Conservation (phyloP, 495 filamentous ascomycete genomes). For the Annulohypoxylon nitens region DNA sequence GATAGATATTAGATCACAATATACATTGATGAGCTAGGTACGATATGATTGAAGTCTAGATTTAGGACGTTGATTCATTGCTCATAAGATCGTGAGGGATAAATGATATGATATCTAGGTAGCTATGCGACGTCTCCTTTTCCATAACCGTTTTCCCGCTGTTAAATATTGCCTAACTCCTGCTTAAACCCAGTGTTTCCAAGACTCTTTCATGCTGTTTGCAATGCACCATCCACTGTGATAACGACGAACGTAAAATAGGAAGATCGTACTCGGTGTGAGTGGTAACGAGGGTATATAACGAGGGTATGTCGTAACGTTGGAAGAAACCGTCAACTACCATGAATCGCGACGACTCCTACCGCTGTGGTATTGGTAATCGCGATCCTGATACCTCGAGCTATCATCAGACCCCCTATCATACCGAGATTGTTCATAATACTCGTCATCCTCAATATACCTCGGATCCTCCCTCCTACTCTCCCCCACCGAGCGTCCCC, state of each 20-base stretch:
- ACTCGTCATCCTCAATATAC: constrained; percentile 38
- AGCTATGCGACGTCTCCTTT: background rate
- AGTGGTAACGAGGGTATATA: constrained; percentile 10
- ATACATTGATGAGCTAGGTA: background rate
- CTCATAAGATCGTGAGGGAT: constrained; percentile 19
- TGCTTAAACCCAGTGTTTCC: background rate
- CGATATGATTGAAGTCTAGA: background rate
- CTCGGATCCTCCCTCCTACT: constrained; percentile 23
- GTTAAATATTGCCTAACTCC: constrained; percentile 12
- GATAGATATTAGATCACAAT: constrained; percentile 1
- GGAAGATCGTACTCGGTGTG: background rate
- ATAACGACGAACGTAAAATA: constrained; percentile 13
- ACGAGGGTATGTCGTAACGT: constrained; percentile 7
- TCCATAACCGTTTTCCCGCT: background rate
- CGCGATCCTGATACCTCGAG: constrained; percentile 15
- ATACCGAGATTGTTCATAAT: constrained; percentile 38
- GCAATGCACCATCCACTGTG: background rate
- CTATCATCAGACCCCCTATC: constrained; percentile 27
- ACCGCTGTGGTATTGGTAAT: constrained; percentile 15
- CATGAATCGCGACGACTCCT: constrained; percentile 45
- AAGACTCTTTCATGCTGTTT: background rate
- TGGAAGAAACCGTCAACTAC: constrained; percentile 16
- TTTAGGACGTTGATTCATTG: constrained; percentile 4
- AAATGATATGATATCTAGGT: constrained; percentile 1
- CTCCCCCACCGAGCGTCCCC: constrained; percentile 22